Conservation (phyloP, 805 yeast genomes). For the Kodamaea hsintzibuensis region DNA sequence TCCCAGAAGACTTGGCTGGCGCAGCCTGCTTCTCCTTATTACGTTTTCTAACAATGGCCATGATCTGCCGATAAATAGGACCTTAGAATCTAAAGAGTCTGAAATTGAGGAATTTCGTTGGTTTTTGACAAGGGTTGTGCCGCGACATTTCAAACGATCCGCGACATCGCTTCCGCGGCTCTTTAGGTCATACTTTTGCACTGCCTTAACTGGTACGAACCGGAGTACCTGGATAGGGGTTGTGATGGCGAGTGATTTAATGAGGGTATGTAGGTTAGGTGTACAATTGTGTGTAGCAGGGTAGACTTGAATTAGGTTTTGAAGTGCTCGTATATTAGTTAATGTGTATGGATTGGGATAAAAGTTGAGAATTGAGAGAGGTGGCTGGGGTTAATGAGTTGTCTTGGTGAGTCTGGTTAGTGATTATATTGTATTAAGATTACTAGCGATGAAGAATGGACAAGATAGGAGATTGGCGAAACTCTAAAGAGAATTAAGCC, state of each 20-base stretch:
- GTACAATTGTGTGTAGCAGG: too few species aligned
- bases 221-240: background rate
- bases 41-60: conserved; percentile 80
- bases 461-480: too few species aligned
- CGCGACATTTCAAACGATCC: background rate
- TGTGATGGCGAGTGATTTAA: background rate
- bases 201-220: background rate
- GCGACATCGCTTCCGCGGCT: background rate
- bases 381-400: too few species aligned
- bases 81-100: background rate
- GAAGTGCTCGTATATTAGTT: background rate
- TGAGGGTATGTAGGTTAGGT: too few species aligned
- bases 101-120: background rate
- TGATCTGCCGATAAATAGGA: conserved; percentile 20
- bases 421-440: too few species aligned
- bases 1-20: conserved; percentile 59
- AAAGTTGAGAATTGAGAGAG: too few species aligned
- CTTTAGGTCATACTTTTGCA: background rate
- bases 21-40: conserved; percentile 50
- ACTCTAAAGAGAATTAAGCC: too few species aligned
- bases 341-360: too few species aligned
- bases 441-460: too few species aligned
- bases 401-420: too few species aligned
- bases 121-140: background rate
- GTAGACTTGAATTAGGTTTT: background rate